Base-by-base conservation (phyloP, 805 yeast species). In the Ogataea sp. region DNA sequence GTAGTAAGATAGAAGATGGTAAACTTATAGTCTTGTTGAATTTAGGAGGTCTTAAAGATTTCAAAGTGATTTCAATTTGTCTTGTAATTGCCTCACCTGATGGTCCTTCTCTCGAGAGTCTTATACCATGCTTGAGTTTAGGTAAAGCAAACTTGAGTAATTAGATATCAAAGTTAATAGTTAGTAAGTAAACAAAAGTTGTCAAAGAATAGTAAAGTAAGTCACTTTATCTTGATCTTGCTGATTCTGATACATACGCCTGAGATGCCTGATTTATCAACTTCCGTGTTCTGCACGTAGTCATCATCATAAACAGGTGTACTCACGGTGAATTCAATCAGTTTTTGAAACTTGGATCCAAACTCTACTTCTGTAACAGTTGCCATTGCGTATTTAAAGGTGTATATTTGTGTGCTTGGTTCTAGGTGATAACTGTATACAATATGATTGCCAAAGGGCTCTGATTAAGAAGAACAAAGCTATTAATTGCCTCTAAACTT, bases 1-100 rank as follows among this genome's bases (percentile, higher is more conserved):
- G 64, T 41, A 58, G 29, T 52, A 58, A 18, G 25, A 48, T 4
- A 52, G 44, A 27, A 52, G 62, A 39, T 37, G 49, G 36, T 4
- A 48, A 37, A 16, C 39, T 41, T 9, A 55, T 20, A 14, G 42
- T 26, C 3, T 43, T 45, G 29, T 62, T 55, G 57, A 84, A 82
- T 52, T 79, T 83, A 6, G 95, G 95, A 4, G 81, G 74, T 49
- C 79, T 77, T 39, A 86, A 71, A 24, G 89, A 81, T 57, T 80
- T 81, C 53, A 85, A 67, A 4, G 57, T 50, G 14, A 71, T 59
- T 13, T 24, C 35, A n/a, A 54, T 34, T 3, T 37, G 20, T 11
- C 29, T 44, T 2, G 35, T 23, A 2, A 36, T 23, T 6, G 23
- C 42, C 2, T 34, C 25, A 25, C 48, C 50, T 37, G 41, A 38